Base-by-base conservation (phyloP, 1,284 basidiomycete genomes). In the Coniferiporia sulphurascens region DNA sequence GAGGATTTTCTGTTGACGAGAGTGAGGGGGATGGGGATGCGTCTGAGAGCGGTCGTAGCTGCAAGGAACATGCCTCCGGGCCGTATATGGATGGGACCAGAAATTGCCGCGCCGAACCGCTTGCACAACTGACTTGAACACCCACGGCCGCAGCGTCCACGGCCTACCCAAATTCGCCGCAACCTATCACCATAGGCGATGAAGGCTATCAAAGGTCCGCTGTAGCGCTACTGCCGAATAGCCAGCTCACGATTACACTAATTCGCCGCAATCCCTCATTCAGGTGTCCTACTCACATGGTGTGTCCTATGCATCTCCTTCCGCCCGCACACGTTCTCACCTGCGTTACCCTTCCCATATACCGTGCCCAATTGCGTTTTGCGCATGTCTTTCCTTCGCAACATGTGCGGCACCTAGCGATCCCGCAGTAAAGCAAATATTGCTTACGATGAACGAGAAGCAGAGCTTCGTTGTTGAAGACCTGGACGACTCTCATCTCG, bases 381-480 rank as follows among this genome's bases (percentile, higher is more conserved):
- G 10, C 34, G n/a, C 17, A 32, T n/a, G 48, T 53, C 48, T 35
- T 44, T 34, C 48, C 12, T 27, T 27, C 27, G 27, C 27, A 27
- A 27, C 27, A 5, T 27, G 27, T 27, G 27, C 27, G 27, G 27
- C 27, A 51, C n/a, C 43, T 67, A 93, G 93, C 68, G 92, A 95
- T 70, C 84, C 91, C 4, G 93, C 92, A 3, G 92, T 94, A 56
- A 95, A 95, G 73, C 92, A 95, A 70, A 93, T 95, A 58, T 78
- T 94, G 32, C 78, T 94, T 43, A 77, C 84, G 13, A 83, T 95
- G 79, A 91, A 95, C 71, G 89, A 93, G 71, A 84, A 81, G 66
- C 74, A 81, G 13, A 81, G 77, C 55, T 95, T 95, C 72, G 87
- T 95, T 65, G 89, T 94, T 60, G 87, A 93, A 68, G 93, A 95